Conservation (phyloP, 345 rosid species). For the Syzygium oleosum region DNA sequence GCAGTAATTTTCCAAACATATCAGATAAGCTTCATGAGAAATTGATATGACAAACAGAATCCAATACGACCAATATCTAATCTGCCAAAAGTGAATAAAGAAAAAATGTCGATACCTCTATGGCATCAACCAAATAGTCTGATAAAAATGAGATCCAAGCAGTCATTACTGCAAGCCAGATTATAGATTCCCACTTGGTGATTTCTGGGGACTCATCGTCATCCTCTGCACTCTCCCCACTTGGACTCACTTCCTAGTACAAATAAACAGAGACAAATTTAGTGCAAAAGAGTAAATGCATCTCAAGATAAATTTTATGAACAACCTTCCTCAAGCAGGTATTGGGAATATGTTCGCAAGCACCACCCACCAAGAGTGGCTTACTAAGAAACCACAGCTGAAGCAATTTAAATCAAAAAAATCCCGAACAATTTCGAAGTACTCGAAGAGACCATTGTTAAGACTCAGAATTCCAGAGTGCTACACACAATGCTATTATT, state of each 20-base stretch:
- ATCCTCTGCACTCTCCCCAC: slow-evolving; percentile 20
- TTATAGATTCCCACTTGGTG: slow-evolving; percentile 69
- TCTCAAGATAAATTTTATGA: neutral
- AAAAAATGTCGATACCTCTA: slow-evolving; percentile 39
- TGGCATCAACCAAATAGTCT: slow-evolving; percentile 84
- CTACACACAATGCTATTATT: neutral
- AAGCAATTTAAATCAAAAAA: neutral
- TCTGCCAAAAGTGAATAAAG: neutral
- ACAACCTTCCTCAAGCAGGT: neutral
- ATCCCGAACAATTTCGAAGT: neutral
- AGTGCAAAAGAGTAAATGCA: neutral
- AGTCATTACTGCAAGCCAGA: slow-evolving; percentile 81
- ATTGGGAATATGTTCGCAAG: neutral
- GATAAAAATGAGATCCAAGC: slow-evolving; percentile 90
- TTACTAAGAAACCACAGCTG: neutral
- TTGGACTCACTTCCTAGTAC: slow-evolving; percentile 44
- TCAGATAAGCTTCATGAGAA: neutral
- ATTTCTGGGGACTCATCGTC: slow-evolving; percentile 73
- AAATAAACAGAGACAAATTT: neutral
- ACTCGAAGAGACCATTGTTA: neutral
- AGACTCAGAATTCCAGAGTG: neutral
- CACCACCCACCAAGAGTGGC: neutral
- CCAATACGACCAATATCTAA: neutral
- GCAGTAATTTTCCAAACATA: neutral
- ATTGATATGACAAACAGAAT: neutral